Conservation (phyloP, 179 eudicot genomes). For the Actinidia arguta region DNA sequence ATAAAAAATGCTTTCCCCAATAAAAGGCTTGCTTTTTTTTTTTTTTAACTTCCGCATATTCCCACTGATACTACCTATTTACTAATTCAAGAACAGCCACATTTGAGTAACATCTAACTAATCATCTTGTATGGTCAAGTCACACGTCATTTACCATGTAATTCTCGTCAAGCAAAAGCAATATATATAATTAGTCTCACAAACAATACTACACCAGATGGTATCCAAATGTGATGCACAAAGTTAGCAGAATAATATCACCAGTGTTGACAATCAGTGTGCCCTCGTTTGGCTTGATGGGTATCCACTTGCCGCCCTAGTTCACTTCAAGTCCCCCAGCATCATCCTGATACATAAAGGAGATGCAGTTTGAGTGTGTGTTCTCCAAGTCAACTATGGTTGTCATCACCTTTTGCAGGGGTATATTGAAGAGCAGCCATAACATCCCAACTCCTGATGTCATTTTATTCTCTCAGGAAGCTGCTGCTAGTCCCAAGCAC, state of each 20-base stretch:
- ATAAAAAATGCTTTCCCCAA: too few species aligned
- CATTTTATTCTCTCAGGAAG: slow-evolving; percentile 25
- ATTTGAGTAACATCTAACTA: too few species aligned
- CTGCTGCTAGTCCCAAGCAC: slow-evolving; percentile 44
- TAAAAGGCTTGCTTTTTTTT: too few species aligned
- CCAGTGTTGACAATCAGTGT: neutral
- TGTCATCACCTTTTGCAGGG: neutral
- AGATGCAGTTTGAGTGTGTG: neutral
- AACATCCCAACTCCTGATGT: neutral
- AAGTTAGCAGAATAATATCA: neutral
- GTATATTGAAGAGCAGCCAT: neutral
- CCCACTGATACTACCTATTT: too few species aligned
- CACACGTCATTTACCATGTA: too few species aligned
- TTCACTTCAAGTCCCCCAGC: neutral
- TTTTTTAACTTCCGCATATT: too few species aligned
- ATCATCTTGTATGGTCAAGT: too few species aligned
- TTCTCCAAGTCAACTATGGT: neutral
- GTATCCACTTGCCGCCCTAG: neutral
- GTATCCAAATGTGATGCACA: too few species aligned
- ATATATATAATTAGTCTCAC: too few species aligned
- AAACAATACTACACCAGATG: too few species aligned
- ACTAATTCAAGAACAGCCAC: too few species aligned
- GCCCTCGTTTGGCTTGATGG: neutral
- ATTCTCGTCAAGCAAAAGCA: too few species aligned
- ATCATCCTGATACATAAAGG: neutral